Percentiles rank a stretch among this genome's conserved stretches.
phyloP scores from a whole-genome alignment of 164 flowering plant genomes.

The Saururus chinensis region DNA sequence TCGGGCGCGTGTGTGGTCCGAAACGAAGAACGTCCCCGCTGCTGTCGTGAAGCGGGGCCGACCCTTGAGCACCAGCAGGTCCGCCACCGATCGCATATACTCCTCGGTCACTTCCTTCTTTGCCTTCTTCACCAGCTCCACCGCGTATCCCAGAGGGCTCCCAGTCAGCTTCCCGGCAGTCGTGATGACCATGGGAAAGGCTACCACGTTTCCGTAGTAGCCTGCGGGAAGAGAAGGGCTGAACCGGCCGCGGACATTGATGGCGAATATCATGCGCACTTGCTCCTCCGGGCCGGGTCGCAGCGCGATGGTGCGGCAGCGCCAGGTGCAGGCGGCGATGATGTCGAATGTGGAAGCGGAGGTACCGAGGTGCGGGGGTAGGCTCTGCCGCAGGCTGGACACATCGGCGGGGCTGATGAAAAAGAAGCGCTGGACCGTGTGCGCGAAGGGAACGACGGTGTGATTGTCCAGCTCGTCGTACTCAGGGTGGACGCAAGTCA shows the following conservation, averaged over 20 bases:
- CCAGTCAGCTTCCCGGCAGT: constrained; percentile 19
- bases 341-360: constrained; percentile 25
- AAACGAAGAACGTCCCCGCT: constrained; percentile 26
- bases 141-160: constrained; percentile 27
- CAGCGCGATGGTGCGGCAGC: constrained; percentile 30
- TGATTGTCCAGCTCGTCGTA: constrained; percentile 18
- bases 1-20: constrained; percentile 35
- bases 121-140: constrained; percentile 31
- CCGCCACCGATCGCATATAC: constrained; percentile 19
- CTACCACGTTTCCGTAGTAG: constrained; percentile 44
- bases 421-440: constrained; percentile 25
- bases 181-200: constrained; percentile 22
- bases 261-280: constrained; percentile 24
- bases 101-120: constrained; percentile 19
- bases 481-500: constrained; percentile 28
- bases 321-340: constrained; percentile 30
- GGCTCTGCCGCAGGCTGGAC: constrained; percentile 8
- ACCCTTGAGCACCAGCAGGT: constrained; percentile 19
- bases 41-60: constrained; percentile 21
- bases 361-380: constrained; percentile 11
- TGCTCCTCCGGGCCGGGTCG: constrained; percentile 22
- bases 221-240: constrained; percentile 24
- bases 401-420: constrained; percentile 27
- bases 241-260: constrained; percentile 21
- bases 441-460: constrained; percentile 8